Base-by-base conservation (phyloP, 2,329 filamentous ascomycete species). In the Cadophora gregata region DNA sequence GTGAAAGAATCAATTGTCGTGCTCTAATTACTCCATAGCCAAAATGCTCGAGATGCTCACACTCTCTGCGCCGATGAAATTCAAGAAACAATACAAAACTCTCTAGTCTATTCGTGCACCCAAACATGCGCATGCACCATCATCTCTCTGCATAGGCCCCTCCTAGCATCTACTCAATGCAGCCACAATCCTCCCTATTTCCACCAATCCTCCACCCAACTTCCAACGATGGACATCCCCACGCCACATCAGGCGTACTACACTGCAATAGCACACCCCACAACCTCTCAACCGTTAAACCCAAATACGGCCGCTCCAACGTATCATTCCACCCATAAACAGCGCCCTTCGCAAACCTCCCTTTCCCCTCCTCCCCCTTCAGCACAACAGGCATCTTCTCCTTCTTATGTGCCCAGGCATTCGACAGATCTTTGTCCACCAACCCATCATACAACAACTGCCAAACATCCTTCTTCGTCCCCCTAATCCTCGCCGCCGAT, bases 401-500 rank as follows among this genome's bases (percentile, higher is more conserved):
- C 68, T 70, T 65, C 58, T 73, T 72, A 61, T 75, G 75, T 64
- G 71, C 75, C 78, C 71, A 75, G 16, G 55, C 70, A 58, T 69
- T 76, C 61, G 16, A 51, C 2, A 71, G 10, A 53, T 72, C 69
- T 3, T 64, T 62, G 29, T 73, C 71, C 1, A 68, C 68, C 2
- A 76, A 45, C 1, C 69, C 74, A 53, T 76, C 73, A 45, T 71
- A 72, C 0, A 76, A 59, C n/a, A 73, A 59, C 51, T 75, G 65
- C 68, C 71, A 76, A 9, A 74, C 65, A 38, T 75, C 72, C 24
- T 58, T 66, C 19, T 70, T 66, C 10, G 72, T 29, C 1, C 73
- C 79, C 1, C 80, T 74, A 6, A 84, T 80, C 0, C 83, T 77
- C 5, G 74, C 75, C 0, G 80, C 80, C 0, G 80, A 82, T 2